A percentile compares a stretch with the other conserved stretches of the same genome.
Conservation (phyloP, 805 yeast genomes). For the Starmerella cellae region DNA sequence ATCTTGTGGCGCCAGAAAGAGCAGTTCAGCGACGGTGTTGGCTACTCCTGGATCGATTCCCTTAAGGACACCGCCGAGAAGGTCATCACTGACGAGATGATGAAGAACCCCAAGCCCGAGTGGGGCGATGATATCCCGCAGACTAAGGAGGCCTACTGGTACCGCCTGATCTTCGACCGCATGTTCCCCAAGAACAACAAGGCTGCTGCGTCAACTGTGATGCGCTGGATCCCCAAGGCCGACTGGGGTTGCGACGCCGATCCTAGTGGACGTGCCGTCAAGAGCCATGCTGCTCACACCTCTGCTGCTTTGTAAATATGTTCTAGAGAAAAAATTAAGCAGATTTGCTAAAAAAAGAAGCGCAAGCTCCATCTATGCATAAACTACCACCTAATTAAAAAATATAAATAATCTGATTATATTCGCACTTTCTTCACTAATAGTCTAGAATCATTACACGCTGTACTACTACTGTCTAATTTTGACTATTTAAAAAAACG, state of each 20-base stretch:
- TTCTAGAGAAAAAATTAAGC: too few species aligned
- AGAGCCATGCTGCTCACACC: constrained; percentile 70
- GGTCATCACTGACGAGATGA: constrained; percentile 75
- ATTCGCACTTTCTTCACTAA: too few species aligned
- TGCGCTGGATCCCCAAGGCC: constrained; percentile 99
- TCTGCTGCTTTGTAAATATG: not conserved
- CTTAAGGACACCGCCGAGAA: constrained; percentile 90
- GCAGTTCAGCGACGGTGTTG: constrained; percentile 98
- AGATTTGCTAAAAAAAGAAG: too few species aligned
- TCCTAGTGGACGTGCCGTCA: constrained; percentile 95
- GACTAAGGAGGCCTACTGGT: constrained; percentile 98
- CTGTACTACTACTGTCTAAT: too few species aligned
- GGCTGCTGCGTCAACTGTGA: constrained; percentile 91
- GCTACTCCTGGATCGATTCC: constrained; percentile 98
- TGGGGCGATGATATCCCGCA: constrained; percentile 95
- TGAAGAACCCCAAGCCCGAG: constrained; percentile 79
- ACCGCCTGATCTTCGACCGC: constrained; percentile 91
- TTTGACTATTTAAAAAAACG: too few species aligned
- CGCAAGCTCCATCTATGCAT: too few species aligned
- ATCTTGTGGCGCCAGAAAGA: constrained; percentile 99
- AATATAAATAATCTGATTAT: too few species aligned
- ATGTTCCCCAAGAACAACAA: constrained; percentile 71
- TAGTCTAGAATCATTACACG: too few species aligned
- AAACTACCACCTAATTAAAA: too few species aligned
- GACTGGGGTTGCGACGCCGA: constrained; percentile 99